Evolutionary conservation across 208 protist species (phyloP), one percentile per base, ranked within the genome.

Genomic region (Zelonia costaricensis): DNA sequence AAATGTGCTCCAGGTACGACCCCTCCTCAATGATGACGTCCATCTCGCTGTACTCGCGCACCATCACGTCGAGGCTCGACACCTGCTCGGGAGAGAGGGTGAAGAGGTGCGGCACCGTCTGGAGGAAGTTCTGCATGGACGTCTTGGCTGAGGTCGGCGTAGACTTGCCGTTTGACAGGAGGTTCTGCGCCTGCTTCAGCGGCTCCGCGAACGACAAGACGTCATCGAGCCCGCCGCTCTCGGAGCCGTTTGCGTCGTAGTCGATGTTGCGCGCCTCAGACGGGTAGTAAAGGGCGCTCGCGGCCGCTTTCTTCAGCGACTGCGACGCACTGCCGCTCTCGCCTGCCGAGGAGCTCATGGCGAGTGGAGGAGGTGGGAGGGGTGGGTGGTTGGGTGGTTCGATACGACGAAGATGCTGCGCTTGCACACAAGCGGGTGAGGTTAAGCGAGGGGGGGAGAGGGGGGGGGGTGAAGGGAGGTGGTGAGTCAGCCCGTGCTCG

Each of bases 1-100:
- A 93, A 18, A 93, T 77, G 54, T 93, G 84, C 70, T 87, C 68
- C 20, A 93, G 72, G 13, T 74, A 45, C 40, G 58, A 53, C 0
- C 87, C 84, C 36, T 91, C 84, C 42, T 91, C 84, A 35, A 91
- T 79, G 59, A 93, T 80, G 54, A 88, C 74, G 59, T 93, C 78
- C 76, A 93, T 84, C 40, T 74, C 76, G n/a, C 86, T 80, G 60
- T 93, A 93, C 66, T 93, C 86, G 28, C 86, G 78, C 10, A 93
- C 68, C 77, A 90, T 90, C 33, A 93, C 71, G 20, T 86, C 65
- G 3, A 93, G 71, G 5, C 66, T 51, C 5, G 57, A 55, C 18
- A 91, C 82, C 31, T 88, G 66, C 27, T 93, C 76, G 3, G 57
- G 59, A 1, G 63, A 82, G 16, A 93, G 67, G 0, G 86, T 88